These are phyloP conservation scores for Geum urbanum DNA, from an alignment of 306 rosid genomes.

Conservation along the genomic window DNA sequence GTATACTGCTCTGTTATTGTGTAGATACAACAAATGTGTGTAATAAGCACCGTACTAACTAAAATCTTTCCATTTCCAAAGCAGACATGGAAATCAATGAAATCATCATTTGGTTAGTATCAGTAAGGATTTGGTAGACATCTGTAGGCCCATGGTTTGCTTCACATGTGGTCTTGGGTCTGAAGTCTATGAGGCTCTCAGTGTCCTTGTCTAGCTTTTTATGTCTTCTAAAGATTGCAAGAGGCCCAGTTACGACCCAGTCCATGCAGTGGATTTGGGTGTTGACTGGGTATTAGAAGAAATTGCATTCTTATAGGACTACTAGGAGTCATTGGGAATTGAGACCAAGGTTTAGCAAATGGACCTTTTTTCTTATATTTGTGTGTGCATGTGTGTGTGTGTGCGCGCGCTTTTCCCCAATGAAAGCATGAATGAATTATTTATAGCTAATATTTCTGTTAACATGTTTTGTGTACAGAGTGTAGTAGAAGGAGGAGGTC, in stretches of 20 bases:
- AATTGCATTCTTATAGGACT: too few species aligned
- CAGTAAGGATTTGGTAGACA: background rate
- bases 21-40: background rate
- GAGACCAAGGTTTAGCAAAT: too few species aligned
- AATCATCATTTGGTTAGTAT: background rate
- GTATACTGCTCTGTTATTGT: too few species aligned
- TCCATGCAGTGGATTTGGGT: background rate
- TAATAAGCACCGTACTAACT: background rate
- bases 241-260: background rate
- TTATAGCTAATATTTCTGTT: conserved; percentile 4
- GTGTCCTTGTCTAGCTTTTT: background rate
- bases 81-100: background rate
- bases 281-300: too few species aligned
- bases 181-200: background rate
- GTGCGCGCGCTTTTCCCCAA: background rate
- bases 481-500: conserved; percentile 63
- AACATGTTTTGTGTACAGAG: conserved; percentile 46
- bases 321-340: too few species aligned
- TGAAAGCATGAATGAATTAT: background rate
- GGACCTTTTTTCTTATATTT: background rate
- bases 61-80: background rate
- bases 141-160: too few species aligned
- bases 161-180: background rate
- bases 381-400: background rate
- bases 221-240: background rate